Evolutionary conservation across 2,329 filamentous ascomycete species (phyloP), one percentile per base, ranked within the genome.

Genomic region (Blumeria graminis): DNA sequence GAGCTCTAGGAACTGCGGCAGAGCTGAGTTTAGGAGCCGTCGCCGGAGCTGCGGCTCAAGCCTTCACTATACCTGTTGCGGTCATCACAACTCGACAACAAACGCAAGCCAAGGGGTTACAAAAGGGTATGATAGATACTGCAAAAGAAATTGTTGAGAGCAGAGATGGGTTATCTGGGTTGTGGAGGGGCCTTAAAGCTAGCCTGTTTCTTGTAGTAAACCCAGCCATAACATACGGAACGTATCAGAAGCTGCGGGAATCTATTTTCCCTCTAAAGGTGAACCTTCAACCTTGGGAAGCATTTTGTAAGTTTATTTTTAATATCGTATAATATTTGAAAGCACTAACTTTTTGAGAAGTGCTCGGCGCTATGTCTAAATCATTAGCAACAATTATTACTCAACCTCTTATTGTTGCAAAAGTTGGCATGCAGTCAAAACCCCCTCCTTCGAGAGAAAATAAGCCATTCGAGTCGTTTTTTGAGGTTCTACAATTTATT

Each of bases 51-150:
- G 69, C 96, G 55, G 92, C 92, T 22, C 92, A 98, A 70, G 71
- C 95, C 32, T 96, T 94, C 70, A 98, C 92, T 10, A 96, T 98
- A 57, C 92, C 92, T 0, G 86, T 98, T 13, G 84, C 92, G 1
- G 92, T 98, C 14, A 81, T 98, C 55, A 98, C 92, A 7, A 96
- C 92, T 33, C 78, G 92, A 56, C 92, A 98, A 69, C 92, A 98
- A 69, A 98, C 92, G 18, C 88, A 94, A 66, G 77, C 75, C 57
- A 93, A 87, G 69, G 74, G 71, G 28, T 86, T 96, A 62, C 81
- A 84, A 66, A 94, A 93, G 69, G 85, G 88, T 16, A 74, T 98
- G 60, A 64, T 94, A 52, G 88, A 84, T 57, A 98, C 92, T 1
- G 92, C 85, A 5, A 81, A 77, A 61, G 92, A 98, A 68, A 88